Evolutionary conservation across 2,329 filamentous ascomycete species (phyloP).

Genomic region (Pezizomycotina sp.): DNA sequence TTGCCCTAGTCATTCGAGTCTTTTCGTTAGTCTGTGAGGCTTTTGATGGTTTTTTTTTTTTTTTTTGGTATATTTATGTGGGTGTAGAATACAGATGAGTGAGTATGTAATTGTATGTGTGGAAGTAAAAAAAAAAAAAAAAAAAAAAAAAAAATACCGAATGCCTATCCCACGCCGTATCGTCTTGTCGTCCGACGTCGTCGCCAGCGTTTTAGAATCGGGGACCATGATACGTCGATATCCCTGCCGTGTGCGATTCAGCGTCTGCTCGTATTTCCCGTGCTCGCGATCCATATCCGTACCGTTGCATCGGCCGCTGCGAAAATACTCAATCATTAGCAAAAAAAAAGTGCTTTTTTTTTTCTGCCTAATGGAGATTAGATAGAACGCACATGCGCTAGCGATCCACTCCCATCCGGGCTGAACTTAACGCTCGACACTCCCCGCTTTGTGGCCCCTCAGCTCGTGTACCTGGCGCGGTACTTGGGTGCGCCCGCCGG

Average conservation of each 20-base stretch:
- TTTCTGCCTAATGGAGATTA: too few species aligned
- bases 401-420: conserved; percentile 80
- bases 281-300: conserved; percentile 73
- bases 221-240: conserved; percentile 88
- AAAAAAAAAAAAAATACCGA: conserved; percentile 30
- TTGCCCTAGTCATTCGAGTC: conserved; percentile 17
- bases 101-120: too few species aligned
- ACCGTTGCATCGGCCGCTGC: conserved; percentile 67
- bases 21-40: too few species aligned
- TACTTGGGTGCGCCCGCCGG: too few species aligned
- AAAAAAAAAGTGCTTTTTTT: too few species aligned
- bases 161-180: conserved; percentile 68
- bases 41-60: too few species aligned
- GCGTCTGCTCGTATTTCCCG: conserved; percentile 67
- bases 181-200: conserved; percentile 87
- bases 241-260: conserved; percentile 80
- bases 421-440: conserved; percentile 81
- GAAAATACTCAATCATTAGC: conserved; percentile 10
- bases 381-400: conserved; percentile 45
- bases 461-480: conserved; percentile 51
- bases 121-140: too few species aligned
- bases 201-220: conserved; percentile 77
- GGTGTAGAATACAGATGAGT: too few species aligned
- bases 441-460: conserved; percentile 58
- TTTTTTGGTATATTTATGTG: too few species aligned